Evolutionary conservation across 1,284 basidiomycete species (phyloP), one percentile per base, ranked within the genome.

Genomic region (Ganoderma lingzhi): DNA sequence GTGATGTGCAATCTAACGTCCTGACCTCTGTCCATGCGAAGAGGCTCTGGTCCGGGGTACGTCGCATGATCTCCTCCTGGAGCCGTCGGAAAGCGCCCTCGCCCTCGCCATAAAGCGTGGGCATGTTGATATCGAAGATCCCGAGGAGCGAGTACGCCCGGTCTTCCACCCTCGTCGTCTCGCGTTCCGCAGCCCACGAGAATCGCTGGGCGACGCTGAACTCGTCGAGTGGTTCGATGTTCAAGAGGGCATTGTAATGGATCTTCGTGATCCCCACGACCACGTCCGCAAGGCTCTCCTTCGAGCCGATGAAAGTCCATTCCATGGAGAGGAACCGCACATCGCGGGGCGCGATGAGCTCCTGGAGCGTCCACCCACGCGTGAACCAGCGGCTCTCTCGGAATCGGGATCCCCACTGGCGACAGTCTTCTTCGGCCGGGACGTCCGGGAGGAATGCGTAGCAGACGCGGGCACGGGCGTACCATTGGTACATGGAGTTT

Each of bases 61-160:
- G 56, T n/a, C 35, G 56, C 17, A 59, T 35, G 35, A 59, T 39
- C n/a, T 35, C 56, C 35, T 59, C 56, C 56, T 59, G 56, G 9
- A 59, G 35, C 0, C 56, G 17, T 2, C 56, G 32, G 56, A 59
- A 39, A 39, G 56, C 56, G 8, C 35, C 0, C 35, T 39, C 19
- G 6, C 56, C 56, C 35, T 59, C 56, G 0, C 56, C 56, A 10
- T 59, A 59, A 2, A 59, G n/a, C 0, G 56, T 59, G 19, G 56
- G 56, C 56, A 59, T 35, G 56, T 59, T 59, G 35, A 59, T 59
- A 8, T 39, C 9, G 19, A 59, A 39, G 5, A 59, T 39, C 12
- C 56, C 56, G 1, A 59, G 56, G 2, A 39, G 35, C 17, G 35
- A 59, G 30, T 56, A 59, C 35, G 56, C 56, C 19, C 32, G 35